Percentiles rank a stretch among this genome's conserved stretches.
These are phyloP conservation scores for Tuber melanosporum DNA, from an alignment of 495 filamentous ascomycete genomes.

Conservation along the genomic window DNA sequence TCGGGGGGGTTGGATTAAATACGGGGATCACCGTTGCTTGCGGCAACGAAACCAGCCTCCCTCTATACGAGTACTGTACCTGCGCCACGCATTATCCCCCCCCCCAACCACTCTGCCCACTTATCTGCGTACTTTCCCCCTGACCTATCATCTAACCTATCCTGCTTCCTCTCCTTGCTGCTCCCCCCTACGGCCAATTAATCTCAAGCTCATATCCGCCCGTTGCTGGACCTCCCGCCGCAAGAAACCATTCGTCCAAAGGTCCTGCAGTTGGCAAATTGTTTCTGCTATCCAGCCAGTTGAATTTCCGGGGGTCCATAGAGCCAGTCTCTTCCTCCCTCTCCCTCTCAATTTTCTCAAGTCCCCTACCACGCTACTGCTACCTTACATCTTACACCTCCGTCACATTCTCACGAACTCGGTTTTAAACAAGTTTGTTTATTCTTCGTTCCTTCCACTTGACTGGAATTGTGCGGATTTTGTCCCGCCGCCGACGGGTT, in stretches of 20 bases:
- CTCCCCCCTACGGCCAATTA: constrained; percentile 30
- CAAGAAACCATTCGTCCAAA: constrained; percentile 22
- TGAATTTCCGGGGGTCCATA: constrained; percentile 14
- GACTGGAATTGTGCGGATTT: background rate
- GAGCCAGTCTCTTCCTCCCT: constrained; percentile 20
- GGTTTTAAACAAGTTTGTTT: background rate
- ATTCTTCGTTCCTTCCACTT: background rate
- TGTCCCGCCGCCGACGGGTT: background rate
- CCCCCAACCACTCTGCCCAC: background rate
- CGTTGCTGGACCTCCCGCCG: constrained; percentile 18
- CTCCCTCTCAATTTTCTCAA: background rate
- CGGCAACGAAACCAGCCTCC: constrained; percentile 31
- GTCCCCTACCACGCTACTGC: background rate
- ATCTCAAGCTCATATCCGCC: constrained; percentile 18
- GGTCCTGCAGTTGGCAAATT: constrained; percentile 25
- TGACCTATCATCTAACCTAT: background rate
- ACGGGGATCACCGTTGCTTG: constrained; percentile 13
- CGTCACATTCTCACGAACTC: background rate
- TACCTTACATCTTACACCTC: background rate
- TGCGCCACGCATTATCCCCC: constrained; percentile 37
- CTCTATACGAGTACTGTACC: constrained; percentile 1
- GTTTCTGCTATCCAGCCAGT: constrained; percentile 15
- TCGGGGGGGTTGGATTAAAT: background rate
- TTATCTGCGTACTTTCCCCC: background rate
- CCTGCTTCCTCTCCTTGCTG: constrained; percentile 12